These are phyloP conservation scores for Pseudopithomyces chartarum DNA, from an alignment of 2,329 filamentous ascomycete species.

Conservation along the genomic window DNA sequence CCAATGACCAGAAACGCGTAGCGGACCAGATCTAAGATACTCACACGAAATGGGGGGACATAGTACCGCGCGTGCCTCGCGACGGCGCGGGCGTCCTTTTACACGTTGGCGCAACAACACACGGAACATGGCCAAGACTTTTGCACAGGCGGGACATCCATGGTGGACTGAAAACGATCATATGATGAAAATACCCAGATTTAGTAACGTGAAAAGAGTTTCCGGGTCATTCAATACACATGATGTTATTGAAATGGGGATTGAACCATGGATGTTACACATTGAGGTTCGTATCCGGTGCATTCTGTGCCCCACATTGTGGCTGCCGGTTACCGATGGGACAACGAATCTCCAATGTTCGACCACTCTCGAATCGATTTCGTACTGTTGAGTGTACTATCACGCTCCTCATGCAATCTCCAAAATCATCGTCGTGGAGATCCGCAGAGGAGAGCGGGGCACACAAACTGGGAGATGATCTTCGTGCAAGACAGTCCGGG, in stretches of 20 bases:
- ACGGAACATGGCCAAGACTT: not conserved
- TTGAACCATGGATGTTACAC: no score
- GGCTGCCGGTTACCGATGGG: not conserved
- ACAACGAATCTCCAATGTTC: not conserved
- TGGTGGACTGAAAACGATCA: no score
- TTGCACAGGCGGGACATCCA: not conserved
- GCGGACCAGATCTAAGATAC: not conserved
- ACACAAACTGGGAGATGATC: not conserved
- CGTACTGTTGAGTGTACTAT: no score
- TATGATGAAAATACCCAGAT: no score
- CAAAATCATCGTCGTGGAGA: not conserved
- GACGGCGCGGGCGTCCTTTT: conserved; percentile 38
- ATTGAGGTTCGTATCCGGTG: not conserved
- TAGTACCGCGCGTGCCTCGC: conserved; percentile 33
- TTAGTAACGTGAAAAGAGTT: no score
- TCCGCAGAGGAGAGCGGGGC: not conserved
- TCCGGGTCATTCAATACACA: no score
- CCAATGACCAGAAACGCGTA: not conserved
- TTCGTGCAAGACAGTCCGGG: not conserved
- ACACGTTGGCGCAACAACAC: not conserved
- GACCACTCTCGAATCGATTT: no score
- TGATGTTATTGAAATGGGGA: no score
- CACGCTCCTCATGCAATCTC: no score
- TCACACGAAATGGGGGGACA: conserved; percentile 40
- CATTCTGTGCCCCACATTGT: conserved; percentile 1